These are phyloP conservation scores for Mucor circinelloides DNA, from an alignment of 371 early-diverging fungal genomes.

Conservation along the genomic window DNA sequence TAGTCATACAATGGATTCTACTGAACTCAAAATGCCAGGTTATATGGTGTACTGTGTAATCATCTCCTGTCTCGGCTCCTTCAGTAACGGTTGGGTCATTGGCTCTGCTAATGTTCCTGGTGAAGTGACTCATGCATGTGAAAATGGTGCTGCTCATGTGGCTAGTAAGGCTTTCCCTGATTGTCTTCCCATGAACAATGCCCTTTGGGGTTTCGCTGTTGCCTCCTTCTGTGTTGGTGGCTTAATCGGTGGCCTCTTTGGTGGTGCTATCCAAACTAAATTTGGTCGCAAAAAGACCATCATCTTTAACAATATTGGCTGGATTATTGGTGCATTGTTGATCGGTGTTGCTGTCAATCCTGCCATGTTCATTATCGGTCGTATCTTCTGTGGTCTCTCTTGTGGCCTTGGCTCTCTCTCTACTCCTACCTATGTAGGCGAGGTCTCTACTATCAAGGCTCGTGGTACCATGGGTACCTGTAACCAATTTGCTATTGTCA, in stretches of 20 bases:
- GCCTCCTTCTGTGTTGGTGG: conserved; percentile 73
- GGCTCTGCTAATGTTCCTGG: conserved; percentile 50
- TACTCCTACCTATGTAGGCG: conserved; percentile 80
- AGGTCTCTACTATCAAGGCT: conserved; percentile 68
- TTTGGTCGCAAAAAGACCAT: conserved; percentile 69
- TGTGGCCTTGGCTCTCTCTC: conserved; percentile 77
- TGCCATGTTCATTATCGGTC: no score
- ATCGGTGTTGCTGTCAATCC: no score
- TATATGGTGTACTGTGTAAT: conserved; percentile 44
- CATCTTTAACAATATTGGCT: conserved; percentile 60
- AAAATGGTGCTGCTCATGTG: conserved; percentile 6
- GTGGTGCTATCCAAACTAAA: conserved; percentile 56
- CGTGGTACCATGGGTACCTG: conserved; percentile 64
- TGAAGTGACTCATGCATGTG: conserved; percentile 23
- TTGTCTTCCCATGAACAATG: conserved; percentile 26
- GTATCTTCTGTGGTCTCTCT: conserved; percentile 78
- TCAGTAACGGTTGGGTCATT: conserved; percentile 47
- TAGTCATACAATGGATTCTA: conserved; percentile 30
- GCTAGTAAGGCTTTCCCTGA: conserved; percentile 16
- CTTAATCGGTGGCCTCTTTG: conserved; percentile 63
- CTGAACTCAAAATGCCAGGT: conserved; percentile 26
- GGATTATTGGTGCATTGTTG: conserved; percentile 65
- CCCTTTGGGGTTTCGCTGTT: conserved; percentile 58
- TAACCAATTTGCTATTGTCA: conserved; percentile 45
- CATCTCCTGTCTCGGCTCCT: conserved; percentile 33